phyloP scores from a whole-genome alignment of 768 basidiomycete genomes.

The Dioszegia crocea region DNA sequence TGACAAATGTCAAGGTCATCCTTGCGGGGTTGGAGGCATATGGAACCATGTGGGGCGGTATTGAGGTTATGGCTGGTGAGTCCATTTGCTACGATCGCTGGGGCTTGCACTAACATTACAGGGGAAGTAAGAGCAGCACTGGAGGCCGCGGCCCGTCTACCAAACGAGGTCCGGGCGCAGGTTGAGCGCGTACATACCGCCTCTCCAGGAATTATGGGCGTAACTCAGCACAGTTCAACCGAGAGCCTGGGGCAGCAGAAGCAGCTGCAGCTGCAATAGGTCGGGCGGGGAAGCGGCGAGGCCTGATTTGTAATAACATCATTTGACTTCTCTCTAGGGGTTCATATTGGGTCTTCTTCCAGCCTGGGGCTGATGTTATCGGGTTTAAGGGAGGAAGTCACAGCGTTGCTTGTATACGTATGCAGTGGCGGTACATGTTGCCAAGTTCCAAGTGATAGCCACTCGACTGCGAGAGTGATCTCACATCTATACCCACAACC shows the following conservation, averaged over 20 bases:
- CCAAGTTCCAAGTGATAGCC: too few relatives aligned
- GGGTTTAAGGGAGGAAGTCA: too few relatives aligned
- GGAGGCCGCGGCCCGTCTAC: constrained; percentile 41
- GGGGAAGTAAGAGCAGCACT: constrained; percentile 46
- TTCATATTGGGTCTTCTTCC: too few relatives aligned
- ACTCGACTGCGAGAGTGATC: too few relatives aligned
- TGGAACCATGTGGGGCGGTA: constrained; percentile 49
- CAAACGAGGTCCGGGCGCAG: constrained; percentile 20
- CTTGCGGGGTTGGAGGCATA: constrained; percentile 47
- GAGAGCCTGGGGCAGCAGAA: neutral
- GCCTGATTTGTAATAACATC: too few relatives aligned
- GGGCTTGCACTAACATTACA: constrained; percentile 4
- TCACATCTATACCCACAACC: too few relatives aligned
- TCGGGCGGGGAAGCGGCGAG: neutral
- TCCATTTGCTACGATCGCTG: constrained; percentile 1
- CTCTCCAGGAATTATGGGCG: neutral
- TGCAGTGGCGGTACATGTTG: too few relatives aligned
- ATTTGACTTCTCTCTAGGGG: too few relatives aligned
- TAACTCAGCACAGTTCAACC: neutral
- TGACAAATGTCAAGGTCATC: constrained; percentile 49
- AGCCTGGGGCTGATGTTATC: too few relatives aligned
- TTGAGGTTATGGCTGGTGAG: constrained; percentile 49
- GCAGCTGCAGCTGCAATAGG: neutral
- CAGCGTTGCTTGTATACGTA: too few relatives aligned
- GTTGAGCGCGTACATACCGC: neutral